These are phyloP conservation scores for Phyllosticta citriasiana DNA, from an alignment of 2,329 filamentous ascomycete species.

Conservation along the genomic window DNA sequence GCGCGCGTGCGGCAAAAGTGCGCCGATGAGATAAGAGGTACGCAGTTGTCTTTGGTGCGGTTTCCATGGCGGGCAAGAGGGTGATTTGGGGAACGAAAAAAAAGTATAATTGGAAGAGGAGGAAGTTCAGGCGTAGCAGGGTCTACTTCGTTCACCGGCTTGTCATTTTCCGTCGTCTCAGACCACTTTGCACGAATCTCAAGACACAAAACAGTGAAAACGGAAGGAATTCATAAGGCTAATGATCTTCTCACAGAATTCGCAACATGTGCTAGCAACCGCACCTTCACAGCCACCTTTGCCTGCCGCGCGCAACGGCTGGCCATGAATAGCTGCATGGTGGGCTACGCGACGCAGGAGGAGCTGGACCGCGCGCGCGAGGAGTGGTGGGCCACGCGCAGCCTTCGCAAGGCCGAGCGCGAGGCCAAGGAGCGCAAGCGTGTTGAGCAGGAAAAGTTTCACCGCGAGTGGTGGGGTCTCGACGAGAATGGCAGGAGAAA, in stretches of 20 bases:
- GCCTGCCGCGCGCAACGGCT: conserved; percentile 70
- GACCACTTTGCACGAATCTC: too few relatives aligned
- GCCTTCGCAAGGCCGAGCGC: conserved; percentile 58
- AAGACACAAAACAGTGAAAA: too few relatives aligned
- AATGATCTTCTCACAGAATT: conserved; percentile 53
- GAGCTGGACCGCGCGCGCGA: conserved; percentile 82
- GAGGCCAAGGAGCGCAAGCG: conserved; percentile 44
- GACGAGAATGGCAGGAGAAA: conserved; percentile 26
- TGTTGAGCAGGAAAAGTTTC: conserved; percentile 34
- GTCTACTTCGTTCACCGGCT: background rate
- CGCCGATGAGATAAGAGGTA: conserved; percentile 45
- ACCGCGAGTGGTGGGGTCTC: conserved; percentile 43
- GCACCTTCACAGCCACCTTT: conserved; percentile 82
- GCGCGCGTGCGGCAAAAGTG: conserved; percentile 68
- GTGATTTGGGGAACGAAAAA: too few relatives aligned
- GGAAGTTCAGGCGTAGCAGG: background rate
- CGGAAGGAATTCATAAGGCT: background rate
- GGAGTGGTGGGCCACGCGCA: conserved; percentile 79
- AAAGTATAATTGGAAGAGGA: background rate
- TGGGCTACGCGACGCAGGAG: conserved; percentile 68
- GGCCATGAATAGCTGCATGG: conserved; percentile 92
- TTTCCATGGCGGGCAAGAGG: too few relatives aligned
- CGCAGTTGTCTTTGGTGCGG: background rate
- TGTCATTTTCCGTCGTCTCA: too few relatives aligned
- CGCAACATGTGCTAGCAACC: conserved; percentile 75